These are phyloP conservation scores for Citrullus mucosospermus DNA, from an alignment of 306 rosid genomes.

Conservation along the genomic window DNA sequence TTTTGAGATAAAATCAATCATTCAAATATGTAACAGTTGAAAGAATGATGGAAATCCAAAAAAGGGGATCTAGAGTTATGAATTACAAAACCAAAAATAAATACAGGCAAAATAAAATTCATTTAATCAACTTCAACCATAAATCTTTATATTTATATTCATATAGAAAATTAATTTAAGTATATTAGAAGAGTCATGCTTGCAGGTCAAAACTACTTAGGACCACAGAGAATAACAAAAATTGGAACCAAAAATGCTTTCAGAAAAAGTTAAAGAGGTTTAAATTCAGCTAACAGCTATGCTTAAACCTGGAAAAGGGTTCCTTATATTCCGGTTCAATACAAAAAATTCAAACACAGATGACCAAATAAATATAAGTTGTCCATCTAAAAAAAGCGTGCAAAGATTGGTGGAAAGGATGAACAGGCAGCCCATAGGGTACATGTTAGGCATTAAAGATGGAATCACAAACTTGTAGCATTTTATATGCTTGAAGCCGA, in stretches of 20 bases:
- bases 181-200: background rate
- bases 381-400: background rate
- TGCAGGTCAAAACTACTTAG: background rate
- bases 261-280: background rate
- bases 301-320: background rate
- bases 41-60: background rate
- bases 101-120: background rate
- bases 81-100: background rate
- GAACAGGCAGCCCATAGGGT: background rate
- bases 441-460: background rate
- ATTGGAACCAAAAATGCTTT: background rate
- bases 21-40: background rate
- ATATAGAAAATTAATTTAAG: background rate
- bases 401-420: background rate
- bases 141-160: background rate
- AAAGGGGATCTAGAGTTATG: background rate
- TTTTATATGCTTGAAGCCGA: conserved; percentile 88
- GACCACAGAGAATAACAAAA: background rate
- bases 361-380: background rate
- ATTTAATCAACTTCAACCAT: background rate
- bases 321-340: background rate
- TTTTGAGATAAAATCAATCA: background rate
- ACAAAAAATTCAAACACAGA: background rate
- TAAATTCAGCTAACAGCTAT: background rate
- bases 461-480: conserved; percentile 62